phyloP scores from a whole-genome alignment of 1,284 basidiomycete species.

The Trichosporon inkin region DNA sequence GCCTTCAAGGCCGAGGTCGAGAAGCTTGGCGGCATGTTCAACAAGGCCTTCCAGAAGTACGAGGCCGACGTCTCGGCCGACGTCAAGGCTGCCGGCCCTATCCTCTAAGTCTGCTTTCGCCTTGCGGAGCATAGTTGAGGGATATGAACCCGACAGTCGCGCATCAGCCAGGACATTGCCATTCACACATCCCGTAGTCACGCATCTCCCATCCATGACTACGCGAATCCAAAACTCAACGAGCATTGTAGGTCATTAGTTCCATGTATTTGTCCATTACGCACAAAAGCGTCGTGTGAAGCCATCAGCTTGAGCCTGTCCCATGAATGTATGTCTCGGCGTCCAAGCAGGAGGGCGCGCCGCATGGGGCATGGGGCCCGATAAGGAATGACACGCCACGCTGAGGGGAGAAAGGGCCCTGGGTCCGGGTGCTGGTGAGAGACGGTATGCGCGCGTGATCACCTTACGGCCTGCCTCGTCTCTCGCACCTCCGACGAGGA shows the following conservation, averaged over 20 bases:
- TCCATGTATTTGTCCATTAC: constrained; percentile 10
- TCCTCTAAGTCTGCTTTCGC: constrained; percentile 15
- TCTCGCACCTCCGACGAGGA: too few relatives aligned
- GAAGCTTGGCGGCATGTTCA: constrained; percentile 87
- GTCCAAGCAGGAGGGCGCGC: background rate
- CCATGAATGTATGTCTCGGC: too few relatives aligned
- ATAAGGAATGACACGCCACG: too few relatives aligned
- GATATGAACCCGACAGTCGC: background rate
- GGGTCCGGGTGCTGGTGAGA: too few relatives aligned
- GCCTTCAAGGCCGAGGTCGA: constrained; percentile 78
- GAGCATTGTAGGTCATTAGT: constrained; percentile 9
- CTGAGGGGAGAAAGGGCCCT: too few relatives aligned
- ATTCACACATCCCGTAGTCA: constrained; percentile 1
- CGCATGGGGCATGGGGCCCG: background rate
- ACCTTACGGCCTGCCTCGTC: too few relatives aligned
- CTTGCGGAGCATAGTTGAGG: too few relatives aligned
- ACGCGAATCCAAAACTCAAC: constrained; percentile 5
- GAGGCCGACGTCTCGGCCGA: constrained; percentile 74
- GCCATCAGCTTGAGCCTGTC: too few relatives aligned
- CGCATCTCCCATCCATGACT: constrained; percentile 12
- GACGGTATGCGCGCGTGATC: too few relatives aligned
- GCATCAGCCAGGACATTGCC: background rate
- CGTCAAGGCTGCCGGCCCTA: constrained; percentile 73
- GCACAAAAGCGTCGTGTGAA: background rate
- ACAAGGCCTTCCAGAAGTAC: constrained; percentile 84